Evolutionary conservation across 805 yeast species (phyloP), one percentile per base, ranked within the genome.

Genomic region (Nakazawaea wickerhamii): DNA sequence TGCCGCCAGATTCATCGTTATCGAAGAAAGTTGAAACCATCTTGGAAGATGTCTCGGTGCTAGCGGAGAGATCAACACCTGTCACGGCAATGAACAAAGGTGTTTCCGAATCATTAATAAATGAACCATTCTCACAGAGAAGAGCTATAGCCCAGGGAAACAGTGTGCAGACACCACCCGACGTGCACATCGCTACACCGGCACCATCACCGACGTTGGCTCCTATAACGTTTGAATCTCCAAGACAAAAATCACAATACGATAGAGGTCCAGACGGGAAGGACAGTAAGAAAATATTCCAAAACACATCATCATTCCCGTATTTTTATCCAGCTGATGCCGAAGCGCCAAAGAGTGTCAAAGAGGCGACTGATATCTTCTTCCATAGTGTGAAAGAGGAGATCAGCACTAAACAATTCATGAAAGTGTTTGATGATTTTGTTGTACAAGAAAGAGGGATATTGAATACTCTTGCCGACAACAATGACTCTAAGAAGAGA

Each of bases 101-200:
- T 3, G 30, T 43, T 3, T 38, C 43, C 9, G 43, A 38, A 28
- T 43, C 28, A 30, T 34, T 61, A 10, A 49, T 62, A 10, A 61
- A 60, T 42, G 63, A 60, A 32, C 61, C 59, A 31, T 47, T 60
- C 17, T n/a, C 41, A 48, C 20, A 49, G 51, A 15, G 55, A 52
- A 50, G 61, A 50, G 40, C 63, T 50, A 51, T 51, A 55, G 38
- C 58, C 49, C 42, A 68, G 54, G 51, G 65, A 57, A 68, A 67
- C 64, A 41, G 25, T 18, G 25, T 30, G 17, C 38, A 41, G 18
- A 33, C 38, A 14, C 64, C 50, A 36, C 76, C 57, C 48, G 62
- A 64, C 4, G 64, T 81, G 4, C 90, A 84, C 57, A 72, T 88
- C 9, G 90, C 96, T 0, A 87, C 96, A 0, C 96, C 95, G 0